phyloP scores from a whole-genome alignment of 768 basidiomycete species.

The Xerocomellus amylosporus region DNA sequence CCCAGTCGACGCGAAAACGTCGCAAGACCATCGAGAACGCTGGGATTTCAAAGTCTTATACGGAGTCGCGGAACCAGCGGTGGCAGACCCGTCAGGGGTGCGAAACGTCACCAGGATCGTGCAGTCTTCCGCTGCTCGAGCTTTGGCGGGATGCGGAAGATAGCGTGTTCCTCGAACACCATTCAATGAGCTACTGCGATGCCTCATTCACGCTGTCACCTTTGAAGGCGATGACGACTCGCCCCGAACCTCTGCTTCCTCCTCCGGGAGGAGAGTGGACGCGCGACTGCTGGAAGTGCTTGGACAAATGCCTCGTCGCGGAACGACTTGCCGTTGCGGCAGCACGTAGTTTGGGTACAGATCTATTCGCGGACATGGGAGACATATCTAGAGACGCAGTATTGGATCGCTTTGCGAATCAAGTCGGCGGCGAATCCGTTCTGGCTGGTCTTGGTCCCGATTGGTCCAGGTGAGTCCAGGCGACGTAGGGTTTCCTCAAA shows the following conservation, averaged over 20 bases:
- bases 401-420: conserved; percentile 52
- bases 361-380: conserved; percentile 50
- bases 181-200: conserved; percentile 18
- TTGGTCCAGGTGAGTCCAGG: conserved; percentile 55
- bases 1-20: conserved; percentile 36
- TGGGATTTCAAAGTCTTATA: conserved; percentile 29
- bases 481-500: not conserved
- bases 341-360: conserved; percentile 25
- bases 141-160: conserved; percentile 32
- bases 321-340: conserved; percentile 53
- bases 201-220: conserved; percentile 19
- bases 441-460: conserved; percentile 41
- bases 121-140: conserved; percentile 29
- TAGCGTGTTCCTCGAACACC: conserved; percentile 27
- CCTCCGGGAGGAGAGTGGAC: conserved; percentile 47
- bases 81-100: conserved; percentile 10
- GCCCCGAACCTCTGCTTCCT: not conserved
- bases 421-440: conserved; percentile 46
- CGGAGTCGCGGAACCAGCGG: conserved; percentile 6
- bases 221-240: conserved; percentile 1
- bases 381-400: conserved; percentile 55
- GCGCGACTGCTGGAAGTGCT: conserved; percentile 74
- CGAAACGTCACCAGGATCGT: conserved; percentile 31
- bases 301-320: conserved; percentile 78
- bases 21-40: conserved; percentile 35